Percentiles rank a stretch among this genome's conserved stretches.
Conservation (phyloP, 1,139 yeast species). For the Protomyces macrosporus region DNA sequence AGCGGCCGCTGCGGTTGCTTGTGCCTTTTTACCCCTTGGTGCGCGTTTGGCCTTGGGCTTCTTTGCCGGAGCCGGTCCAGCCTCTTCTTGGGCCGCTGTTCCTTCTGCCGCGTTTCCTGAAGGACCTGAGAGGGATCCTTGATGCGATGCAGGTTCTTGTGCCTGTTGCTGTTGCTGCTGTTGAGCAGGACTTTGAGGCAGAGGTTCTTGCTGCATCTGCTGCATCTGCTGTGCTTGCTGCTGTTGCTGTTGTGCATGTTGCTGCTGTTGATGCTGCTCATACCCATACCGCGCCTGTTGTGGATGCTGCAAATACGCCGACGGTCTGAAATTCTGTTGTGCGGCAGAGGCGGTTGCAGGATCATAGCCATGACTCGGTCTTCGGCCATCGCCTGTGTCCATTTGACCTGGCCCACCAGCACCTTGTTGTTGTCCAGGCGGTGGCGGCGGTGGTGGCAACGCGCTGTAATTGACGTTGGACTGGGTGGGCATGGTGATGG, state of each 20-base stretch:
- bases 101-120: not conserved
- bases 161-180: slow-evolving; percentile 7
- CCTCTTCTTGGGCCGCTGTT: not conserved
- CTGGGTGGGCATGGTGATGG: not conserved
- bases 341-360: not conserved
- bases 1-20: not conserved
- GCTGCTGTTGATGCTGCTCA: not conserved
- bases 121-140: too few relatives aligned
- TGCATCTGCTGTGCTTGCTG: slow-evolving; percentile 3
- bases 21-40: not conserved
- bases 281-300: not conserved
- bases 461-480: not conserved
- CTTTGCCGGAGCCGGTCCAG: not conserved
- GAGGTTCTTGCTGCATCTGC: not conserved
- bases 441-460: not conserved
- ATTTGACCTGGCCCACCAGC: not conserved
- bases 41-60: not conserved
- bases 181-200: not conserved
- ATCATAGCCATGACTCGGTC: not conserved
- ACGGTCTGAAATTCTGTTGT: not conserved
- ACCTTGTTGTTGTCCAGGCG: not conserved
- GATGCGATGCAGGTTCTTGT: too few relatives aligned
- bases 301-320: not conserved
- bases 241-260: not conserved
- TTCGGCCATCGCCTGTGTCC: not conserved